Percentiles rank a stretch among this genome's conserved stretches.
Evolutionary conservation across 345 rosid species (phyloP).

Genomic region (Trapa bicornis): DNA sequence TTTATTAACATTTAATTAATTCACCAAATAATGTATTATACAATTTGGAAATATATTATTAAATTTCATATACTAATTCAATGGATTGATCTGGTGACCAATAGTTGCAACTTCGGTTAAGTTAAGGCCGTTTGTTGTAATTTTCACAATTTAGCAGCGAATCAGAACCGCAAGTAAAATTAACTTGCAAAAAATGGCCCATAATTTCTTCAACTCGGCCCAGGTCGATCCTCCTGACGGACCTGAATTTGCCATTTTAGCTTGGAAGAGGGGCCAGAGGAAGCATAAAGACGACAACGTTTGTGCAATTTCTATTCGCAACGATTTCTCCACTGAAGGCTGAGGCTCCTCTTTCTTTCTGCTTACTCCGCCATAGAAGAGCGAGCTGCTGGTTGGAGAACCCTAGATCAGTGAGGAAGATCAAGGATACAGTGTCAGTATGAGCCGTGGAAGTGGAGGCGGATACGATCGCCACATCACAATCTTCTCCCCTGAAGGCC

Average conservation of each 20-base stretch:
- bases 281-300: background rate
- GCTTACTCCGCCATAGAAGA: background rate
- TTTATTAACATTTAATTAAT: too few relatives aligned
- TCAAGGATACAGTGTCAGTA: slow-evolving; percentile 4
- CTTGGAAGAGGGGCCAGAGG: background rate
- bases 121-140: background rate
- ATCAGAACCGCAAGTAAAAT: background rate
- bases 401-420: background rate
- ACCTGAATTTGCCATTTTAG: background rate
- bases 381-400: background rate
- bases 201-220: background rate
- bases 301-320: background rate
- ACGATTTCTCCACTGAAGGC: background rate
- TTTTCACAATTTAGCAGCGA: background rate
- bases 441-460: slow-evolving; percentile 66
- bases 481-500: slow-evolving; percentile 61
- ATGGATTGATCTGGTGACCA: too few relatives aligned
- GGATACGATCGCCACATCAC: slow-evolving; percentile 68
- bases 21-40: too few relatives aligned
- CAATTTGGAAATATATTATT: background rate
- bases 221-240: background rate
- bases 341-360: background rate
- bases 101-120: too few relatives aligned
- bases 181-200: background rate
- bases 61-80: background rate